Base-by-base conservation (phyloP, 148 eudicot species). In the Heliosperma pusillum region DNA sequence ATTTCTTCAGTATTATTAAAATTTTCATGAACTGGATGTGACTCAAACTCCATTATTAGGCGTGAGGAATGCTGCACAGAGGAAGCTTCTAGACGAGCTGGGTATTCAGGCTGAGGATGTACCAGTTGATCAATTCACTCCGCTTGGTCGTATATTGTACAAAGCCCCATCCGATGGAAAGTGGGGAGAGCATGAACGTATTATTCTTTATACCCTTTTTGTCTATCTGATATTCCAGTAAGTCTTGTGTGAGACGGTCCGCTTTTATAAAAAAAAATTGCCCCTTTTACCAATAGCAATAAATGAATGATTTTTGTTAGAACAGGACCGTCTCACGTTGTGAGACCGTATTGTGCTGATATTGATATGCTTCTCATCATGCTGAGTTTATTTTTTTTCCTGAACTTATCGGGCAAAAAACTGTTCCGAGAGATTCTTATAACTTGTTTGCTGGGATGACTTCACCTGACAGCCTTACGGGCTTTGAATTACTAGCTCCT, bases 161-260 rank as follows among this genome's bases (percentile, higher is more conserved):
- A 91, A 91, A 84, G 98, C 98, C 6, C 96, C 98, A 33, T 94
- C 98, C 1, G 98, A 94, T 81, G 98, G 98, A 52, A 94, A 92
- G 79, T 94, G 98, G 98, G 98, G 98, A 64, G 98, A 94, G 81
- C 97, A 94, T 76, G 98, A 94, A 88, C 84, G 98, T 94, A 86
- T 82, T 68, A 70, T 55, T 19, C 73, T 70, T 33, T 2, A 2
- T 44, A 24, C 64, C 56, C 60, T 29, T 33, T 56, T 21, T 20
- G 11, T 30, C 61, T 11, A 3, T 53, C 1, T 59, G 42, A 36
- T 36, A 36, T 36, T 36, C 36, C n/a, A n/a, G n/a, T n/a, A n/a
- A n/a, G n/a, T n/a, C n/a, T n/a, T n/a, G n/a, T n/a, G n/a, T n/a
- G n/a, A n/a, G n/a, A n/a, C n/a, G n/a, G n/a, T n/a, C n/a, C n/a